Base-by-base conservation (phyloP, 2,329 filamentous ascomycete genomes). In the Colletotrichum camelliae region DNA sequence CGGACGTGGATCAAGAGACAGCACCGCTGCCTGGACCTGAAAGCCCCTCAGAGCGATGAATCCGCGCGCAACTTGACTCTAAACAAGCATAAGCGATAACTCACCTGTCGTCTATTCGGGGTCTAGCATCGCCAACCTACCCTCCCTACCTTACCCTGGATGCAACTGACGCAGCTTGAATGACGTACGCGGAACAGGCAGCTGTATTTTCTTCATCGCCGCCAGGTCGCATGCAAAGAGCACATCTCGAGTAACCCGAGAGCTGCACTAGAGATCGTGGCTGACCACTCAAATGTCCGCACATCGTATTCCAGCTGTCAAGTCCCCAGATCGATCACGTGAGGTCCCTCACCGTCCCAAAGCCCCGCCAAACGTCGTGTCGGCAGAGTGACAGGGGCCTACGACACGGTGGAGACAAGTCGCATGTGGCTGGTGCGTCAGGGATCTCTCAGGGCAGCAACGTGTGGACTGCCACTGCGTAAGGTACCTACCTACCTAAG, bases 391-490 rank as follows among this genome's bases (percentile, higher is more conserved):
- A 58, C 73, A 73, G 69, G 73, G 73, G 69, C 16, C 72, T 73
- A 73, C 43, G 64, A 73, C 74, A 67, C 62, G 18, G 74, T 68
- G 70, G 70, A 21, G 55, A 60, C 29, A 31, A 43, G 65, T 29
- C 70, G 57, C 39, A 68, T 75, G 74, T 75, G 74, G 74, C 74
- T 75, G 74, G 74, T 75, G 73, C 70, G 29, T 72, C 69, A 75
- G 73, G 73, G 69, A 72, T 75, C 69, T 29, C 62, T 75, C 61
- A 33, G 55, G 64, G 64, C 73, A 68, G 70, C 64, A 68, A 57
- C 39, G 61, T 71, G 52, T 66, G 60, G 35, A 52, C 48, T 52
- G 62, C 58, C 12, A 35, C 35, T 21, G 61, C 61, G 31, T 24
- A 39, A 37, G 61, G 43, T 60, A 29, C 55, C n/a, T n/a, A n/a